Evolutionary conservation across 192 early-diverging fungal genomes (phyloP).

Genomic region (Linnemannia hyalina): DNA sequence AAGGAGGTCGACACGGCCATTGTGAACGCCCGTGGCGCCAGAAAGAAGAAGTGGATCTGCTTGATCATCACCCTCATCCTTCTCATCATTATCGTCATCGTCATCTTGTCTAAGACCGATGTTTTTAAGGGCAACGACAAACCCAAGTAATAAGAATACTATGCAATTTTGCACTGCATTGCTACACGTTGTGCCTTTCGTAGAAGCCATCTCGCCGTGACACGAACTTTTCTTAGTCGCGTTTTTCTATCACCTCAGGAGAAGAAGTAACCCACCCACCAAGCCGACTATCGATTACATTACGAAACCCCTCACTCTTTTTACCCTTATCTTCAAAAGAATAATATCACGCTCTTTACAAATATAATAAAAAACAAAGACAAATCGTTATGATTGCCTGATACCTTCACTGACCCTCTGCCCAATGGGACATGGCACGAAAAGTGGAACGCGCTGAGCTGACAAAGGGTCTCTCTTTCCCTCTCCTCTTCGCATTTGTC

Average conservation of each 20-base stretch:
- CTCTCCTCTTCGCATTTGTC: background rate
- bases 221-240: background rate
- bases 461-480: background rate
- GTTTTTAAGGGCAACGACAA: background rate
- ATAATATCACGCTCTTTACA: background rate
- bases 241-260: no score
- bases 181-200: background rate
- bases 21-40: slow-evolving; percentile 57
- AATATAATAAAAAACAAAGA: background rate
- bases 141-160: background rate
- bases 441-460: background rate
- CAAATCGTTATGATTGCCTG: background rate
- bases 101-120: slow-evolving; percentile 20
- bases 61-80: slow-evolving; percentile 58
- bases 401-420: background rate
- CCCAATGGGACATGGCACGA: background rate
- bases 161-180: background rate
- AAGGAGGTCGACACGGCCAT: slow-evolving; percentile 70
- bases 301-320: background rate
- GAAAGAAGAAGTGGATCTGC: slow-evolving; percentile 74
- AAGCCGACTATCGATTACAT: background rate
- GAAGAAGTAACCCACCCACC: background rate
- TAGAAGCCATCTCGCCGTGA: background rate
- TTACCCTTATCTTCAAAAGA: slow-evolving; percentile 4
- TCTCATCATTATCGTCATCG: slow-evolving; percentile 58